These are phyloP conservation scores for Dactylellina parvicollis DNA, from an alignment of 2,329 filamentous ascomycete genomes.

Conservation along the genomic window DNA sequence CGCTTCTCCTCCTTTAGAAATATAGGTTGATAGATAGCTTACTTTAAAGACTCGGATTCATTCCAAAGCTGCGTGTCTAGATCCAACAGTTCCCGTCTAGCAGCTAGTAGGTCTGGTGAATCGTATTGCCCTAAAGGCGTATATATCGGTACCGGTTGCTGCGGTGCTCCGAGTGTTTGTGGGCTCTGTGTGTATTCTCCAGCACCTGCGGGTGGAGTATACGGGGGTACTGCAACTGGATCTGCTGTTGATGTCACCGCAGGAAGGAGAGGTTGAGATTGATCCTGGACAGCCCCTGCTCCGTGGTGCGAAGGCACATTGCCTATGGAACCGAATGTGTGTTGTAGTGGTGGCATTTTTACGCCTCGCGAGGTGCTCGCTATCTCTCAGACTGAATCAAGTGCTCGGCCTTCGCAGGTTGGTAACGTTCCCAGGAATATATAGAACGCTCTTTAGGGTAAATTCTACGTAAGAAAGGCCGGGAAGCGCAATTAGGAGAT, in stretches of 20 bases:
- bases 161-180: not conserved
- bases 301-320: slow-evolving; percentile 27
- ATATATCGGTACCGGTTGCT: slow-evolving; percentile 33
- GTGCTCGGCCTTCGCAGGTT: no score
- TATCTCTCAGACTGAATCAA: no score
- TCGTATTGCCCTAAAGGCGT: not conserved
- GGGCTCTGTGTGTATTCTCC: not conserved
- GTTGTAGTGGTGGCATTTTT: slow-evolving; percentile 42
- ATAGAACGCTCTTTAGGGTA: no score
- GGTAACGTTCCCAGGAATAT: no score
- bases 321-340: slow-evolving; percentile 26
- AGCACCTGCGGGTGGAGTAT: not conserved
- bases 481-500: no score
- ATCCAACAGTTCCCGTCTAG: slow-evolving; percentile 27
- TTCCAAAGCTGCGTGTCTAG: slow-evolving; percentile 7
- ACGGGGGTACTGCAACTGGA: not conserved
- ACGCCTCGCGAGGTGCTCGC: no score
- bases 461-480: no score
- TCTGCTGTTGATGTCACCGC: not conserved
- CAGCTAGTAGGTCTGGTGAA: slow-evolving; percentile 34
- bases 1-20: no score
- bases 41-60: slow-evolving; percentile 13
- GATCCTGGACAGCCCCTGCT: slow-evolving; percentile 1
- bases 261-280: not conserved
- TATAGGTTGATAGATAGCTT: not conserved